A percentile compares a stretch with the other conserved stretches of the same genome.
phyloP scores from a whole-genome alignment of 495 filamentous ascomycete genomes.

The Penicillium longicatenatum region DNA sequence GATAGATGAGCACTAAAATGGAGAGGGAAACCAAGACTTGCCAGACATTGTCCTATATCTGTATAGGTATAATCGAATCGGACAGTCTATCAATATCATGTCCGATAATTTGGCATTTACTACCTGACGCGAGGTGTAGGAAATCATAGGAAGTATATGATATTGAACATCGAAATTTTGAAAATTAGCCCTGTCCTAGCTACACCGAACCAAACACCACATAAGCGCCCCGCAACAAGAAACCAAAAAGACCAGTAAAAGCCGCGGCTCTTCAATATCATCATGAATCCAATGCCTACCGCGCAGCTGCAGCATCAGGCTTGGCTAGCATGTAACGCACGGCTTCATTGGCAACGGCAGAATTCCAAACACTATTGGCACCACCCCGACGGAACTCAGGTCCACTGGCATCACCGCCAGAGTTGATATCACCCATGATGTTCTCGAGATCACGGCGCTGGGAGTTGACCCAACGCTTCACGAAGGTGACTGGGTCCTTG shows the following conservation, averaged over 20 bases:
- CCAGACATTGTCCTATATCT: no score
- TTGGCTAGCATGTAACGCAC: constrained; percentile 53
- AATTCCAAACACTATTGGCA: constrained; percentile 55
- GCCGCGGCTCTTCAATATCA: constrained; percentile 9
- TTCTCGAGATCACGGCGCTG: constrained; percentile 91
- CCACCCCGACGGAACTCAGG: constrained; percentile 63
- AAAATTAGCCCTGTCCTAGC: constrained; percentile 27
- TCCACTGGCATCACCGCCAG: constrained; percentile 60
- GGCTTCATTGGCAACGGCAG: constrained; percentile 46
- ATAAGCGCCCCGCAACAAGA: constrained; percentile 34
- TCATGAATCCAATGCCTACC: constrained; percentile 18
- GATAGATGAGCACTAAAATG: no score
- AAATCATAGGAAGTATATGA: not conserved
- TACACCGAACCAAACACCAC: constrained; percentile 40
- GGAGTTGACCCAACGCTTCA: constrained; percentile 79
- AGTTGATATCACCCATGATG: constrained; percentile 78
- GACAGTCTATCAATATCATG: no score
- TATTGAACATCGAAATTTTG: constrained; percentile 17
- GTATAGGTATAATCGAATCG: no score
- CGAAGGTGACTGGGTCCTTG: constrained; percentile 79
- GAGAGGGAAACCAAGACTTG: no score
- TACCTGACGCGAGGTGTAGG: no score
- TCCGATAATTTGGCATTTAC: no score
- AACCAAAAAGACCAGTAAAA: constrained; percentile 19
- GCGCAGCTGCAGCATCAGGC: constrained; percentile 39